phyloP scores from a whole-genome alignment of 75 land plant species.

The Selaginella moellendorffii region DNA sequence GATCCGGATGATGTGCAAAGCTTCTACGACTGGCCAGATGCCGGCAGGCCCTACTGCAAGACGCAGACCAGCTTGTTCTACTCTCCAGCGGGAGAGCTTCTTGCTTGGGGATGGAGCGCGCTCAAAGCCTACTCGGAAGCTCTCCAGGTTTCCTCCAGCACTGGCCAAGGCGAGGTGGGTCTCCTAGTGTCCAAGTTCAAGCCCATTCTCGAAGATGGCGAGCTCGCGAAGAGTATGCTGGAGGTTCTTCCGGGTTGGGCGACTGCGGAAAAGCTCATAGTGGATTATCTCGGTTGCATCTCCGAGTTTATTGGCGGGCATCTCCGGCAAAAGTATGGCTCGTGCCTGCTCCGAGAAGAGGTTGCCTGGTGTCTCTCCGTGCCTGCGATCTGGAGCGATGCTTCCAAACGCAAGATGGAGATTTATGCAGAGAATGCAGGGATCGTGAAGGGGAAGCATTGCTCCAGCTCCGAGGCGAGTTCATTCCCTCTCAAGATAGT shows the following conservation, averaged over 20 bases:
- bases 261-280: neutral
- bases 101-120: no score
- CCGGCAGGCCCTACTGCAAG: no score
- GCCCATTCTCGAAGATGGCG: no score
- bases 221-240: neutral
- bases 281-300: neutral
- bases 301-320: neutral
- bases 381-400: slow-evolving; percentile 18
- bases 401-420: slow-evolving; percentile 17
- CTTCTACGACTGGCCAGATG: no score
- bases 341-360: neutral
- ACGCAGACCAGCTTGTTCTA: no score
- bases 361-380: slow-evolving; percentile 19
- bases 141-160: no score
- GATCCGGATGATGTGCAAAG: no score
- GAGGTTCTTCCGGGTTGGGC: neutral
- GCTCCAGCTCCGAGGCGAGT: slow-evolving; percentile 11
- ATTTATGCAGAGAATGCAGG: slow-evolving; percentile 15
- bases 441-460: no score
- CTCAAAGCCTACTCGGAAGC: no score
- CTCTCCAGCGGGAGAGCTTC: no score
- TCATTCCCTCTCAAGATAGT: slow-evolving; percentile 15
- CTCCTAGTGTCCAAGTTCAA: neutral
- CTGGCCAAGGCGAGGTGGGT: neutral
- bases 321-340: neutral